Evolutionary conservation across 2,329 filamentous ascomycete genomes (phyloP).

Genomic region (Acephala macrosclerotiorum): DNA sequence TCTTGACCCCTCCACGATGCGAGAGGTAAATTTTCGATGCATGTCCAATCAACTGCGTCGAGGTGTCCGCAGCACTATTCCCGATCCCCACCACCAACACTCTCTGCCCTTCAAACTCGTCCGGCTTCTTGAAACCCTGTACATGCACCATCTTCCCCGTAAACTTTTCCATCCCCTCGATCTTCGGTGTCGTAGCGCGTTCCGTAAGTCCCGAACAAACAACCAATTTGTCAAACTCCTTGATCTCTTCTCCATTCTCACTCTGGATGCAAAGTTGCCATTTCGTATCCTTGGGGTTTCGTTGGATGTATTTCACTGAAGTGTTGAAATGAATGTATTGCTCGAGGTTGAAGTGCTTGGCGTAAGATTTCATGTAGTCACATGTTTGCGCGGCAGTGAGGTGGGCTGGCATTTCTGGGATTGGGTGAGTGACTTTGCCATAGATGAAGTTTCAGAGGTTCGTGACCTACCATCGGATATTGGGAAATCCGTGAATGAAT

Average conservation of each 20-base stretch:
- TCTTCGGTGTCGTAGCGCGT: neutral
- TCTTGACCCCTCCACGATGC: slow-evolving; percentile 48
- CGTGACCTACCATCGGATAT: slow-evolving; percentile 3
- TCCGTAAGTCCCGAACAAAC: slow-evolving; percentile 10
- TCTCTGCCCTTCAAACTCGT: slow-evolving; percentile 49
- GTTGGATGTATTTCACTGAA: slow-evolving; percentile 41
- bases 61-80: slow-evolving; percentile 48
- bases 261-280: slow-evolving; percentile 37
- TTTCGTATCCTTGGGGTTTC: slow-evolving; percentile 41
- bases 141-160: slow-evolving; percentile 7
- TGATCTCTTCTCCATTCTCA: neutral
- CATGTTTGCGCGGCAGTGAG: slow-evolving; percentile 41
- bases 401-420: slow-evolving; percentile 14
- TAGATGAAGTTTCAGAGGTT: neutral
- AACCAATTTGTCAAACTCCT: slow-evolving; percentile 8
- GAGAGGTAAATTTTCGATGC: slow-evolving; percentile 51
- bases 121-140: slow-evolving; percentile 27
- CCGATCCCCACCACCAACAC: slow-evolving; percentile 54
- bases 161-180: slow-evolving; percentile 10
- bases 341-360: slow-evolving; percentile 48
- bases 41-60: slow-evolving; percentile 45
- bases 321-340: slow-evolving; percentile 46
- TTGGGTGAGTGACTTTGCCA: no score
- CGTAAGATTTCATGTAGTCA: slow-evolving; percentile 51
- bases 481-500: slow-evolving; percentile 15